A percentile compares a stretch with the other conserved stretches of the same genome.
These are phyloP conservation scores for Sporothrix phasma DNA, from an alignment of 2,329 filamentous ascomycete species.

Conservation along the genomic window DNA sequence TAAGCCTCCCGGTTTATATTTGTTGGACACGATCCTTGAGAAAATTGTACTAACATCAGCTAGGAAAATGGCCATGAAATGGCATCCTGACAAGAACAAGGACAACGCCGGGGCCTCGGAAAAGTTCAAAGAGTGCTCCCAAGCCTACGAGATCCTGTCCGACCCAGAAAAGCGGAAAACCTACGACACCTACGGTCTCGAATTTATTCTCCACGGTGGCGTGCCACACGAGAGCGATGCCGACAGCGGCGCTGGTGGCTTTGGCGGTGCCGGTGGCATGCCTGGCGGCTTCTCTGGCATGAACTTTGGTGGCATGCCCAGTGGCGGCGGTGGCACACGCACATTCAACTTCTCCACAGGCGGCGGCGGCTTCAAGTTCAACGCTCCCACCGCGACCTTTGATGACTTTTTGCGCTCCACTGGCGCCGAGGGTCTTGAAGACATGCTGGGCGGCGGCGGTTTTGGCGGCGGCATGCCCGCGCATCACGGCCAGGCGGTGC, in stretches of 20 bases:
- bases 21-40: too few relatives aligned
- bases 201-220: slow-evolving; percentile 79
- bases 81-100: slow-evolving; percentile 97
- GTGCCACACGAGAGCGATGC: slow-evolving; percentile 38
- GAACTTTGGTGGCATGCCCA: slow-evolving; percentile 34
- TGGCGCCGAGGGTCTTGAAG: slow-evolving; percentile 38
- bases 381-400: slow-evolving; percentile 75
- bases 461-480: slow-evolving; percentile 15
- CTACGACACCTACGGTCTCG: slow-evolving; percentile 90
- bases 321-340: slow-evolving; percentile 42
- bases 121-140: slow-evolving; percentile 96
- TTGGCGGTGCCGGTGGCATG: slow-evolving; percentile 49
- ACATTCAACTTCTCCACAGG: slow-evolving; percentile 56
- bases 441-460: slow-evolving; percentile 34
- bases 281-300: slow-evolving; percentile 31
- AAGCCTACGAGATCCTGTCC: slow-evolving; percentile 95
- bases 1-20: too few relatives aligned
- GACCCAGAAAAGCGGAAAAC: slow-evolving; percentile 94
- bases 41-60: neutral
- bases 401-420: slow-evolving; percentile 63
- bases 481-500: neutral
- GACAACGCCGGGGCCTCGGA: slow-evolving; percentile 75
- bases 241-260: slow-evolving; percentile 27
- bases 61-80: slow-evolving; percentile 81
- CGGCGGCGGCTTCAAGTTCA: slow-evolving; percentile 63